Base-by-base conservation (phyloP, 306 rosid genomes). In the Prunus persica region DNA sequence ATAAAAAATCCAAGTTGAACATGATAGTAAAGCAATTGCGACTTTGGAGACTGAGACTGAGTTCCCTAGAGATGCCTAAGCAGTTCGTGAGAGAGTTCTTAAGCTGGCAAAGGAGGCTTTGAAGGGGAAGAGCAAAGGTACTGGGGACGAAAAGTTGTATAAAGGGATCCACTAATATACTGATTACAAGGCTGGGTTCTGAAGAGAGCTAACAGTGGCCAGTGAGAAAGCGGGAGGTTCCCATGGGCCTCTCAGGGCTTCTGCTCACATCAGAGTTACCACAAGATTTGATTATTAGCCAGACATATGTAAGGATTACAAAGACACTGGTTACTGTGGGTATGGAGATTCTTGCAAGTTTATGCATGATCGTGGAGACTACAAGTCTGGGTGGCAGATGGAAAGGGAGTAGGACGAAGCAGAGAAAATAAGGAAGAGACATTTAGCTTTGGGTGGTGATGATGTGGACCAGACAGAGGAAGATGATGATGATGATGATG, bases 291-390 rank as follows among this genome's bases (percentile, higher is more conserved):
- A 93, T 88, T 93, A 93, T 84, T 95, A 93, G 82, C 98, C 96
- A 30, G 96, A 91, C 76, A 90, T 91, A 62, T 93, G 98, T 74
- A 93, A 89, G 85, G 98, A 93, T 78, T 93, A 89, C 82, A 93
- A 93, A 84, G 95, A 91, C 82, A 91, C 95, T 49, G 95, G 96
- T 62, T 93, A 89, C 61, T 89, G 95, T 84, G 95, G 97, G 30
- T 91, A 91, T 67, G 98, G 93, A 62, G 93, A 91, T 81, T 67
- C 98, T 0, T 91, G 95, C 75, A 91, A 93, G 80, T 93, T 93
- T 74, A 89, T 89, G 97, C 98, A 93, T 72, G 98, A 91, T 79
- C 92, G 97, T 24, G 98, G 97, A 76, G 98, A 93, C 77, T 91
- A 93, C 86, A 91, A 93, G 82, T 80, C 97, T 61, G 93, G 97